A percentile compares a stretch with the other conserved stretches of the same genome.
phyloP scores from a whole-genome alignment of 2,329 filamentous ascomycete species.

The Curvularia eragrostidis region DNA sequence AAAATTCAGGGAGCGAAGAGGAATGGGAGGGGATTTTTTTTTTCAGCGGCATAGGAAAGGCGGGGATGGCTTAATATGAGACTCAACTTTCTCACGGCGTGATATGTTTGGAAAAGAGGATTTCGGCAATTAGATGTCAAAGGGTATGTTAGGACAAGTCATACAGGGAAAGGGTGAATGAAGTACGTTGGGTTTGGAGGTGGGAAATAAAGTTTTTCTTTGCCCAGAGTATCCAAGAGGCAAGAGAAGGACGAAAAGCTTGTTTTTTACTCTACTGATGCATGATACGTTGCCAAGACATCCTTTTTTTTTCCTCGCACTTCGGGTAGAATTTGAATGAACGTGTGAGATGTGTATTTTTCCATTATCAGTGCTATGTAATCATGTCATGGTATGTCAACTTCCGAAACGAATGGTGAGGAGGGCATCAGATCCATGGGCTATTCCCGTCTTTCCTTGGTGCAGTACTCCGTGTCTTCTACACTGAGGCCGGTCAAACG shows the following conservation, averaged over 20 bases:
- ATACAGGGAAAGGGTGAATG: not conserved
- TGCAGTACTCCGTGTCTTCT: not conserved
- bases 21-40: too few relatives aligned
- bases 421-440: not conserved
- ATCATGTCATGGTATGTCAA: not conserved
- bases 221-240: too few relatives aligned
- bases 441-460: not conserved
- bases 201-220: too few relatives aligned
- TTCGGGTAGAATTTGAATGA: not conserved
- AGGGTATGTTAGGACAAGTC: not conserved
- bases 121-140: not conserved
- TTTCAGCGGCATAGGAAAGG: not conserved
- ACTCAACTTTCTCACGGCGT: not conserved
- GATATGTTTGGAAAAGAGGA: not conserved
- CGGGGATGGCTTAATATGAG: not conserved
- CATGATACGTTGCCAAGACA: not conserved
- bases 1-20: too few relatives aligned
- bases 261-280: not conserved
- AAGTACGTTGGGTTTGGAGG: too few relatives aligned
- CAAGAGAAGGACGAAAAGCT: not conserved
- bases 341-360: not conserved
- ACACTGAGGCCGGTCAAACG: conserved; percentile 13
- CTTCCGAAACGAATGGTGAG: not conserved
- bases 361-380: not conserved
- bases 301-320: too few relatives aligned